Base-by-base conservation (phyloP, 2,329 filamentous ascomycete species). In the Colletotrichum navitas region DNA sequence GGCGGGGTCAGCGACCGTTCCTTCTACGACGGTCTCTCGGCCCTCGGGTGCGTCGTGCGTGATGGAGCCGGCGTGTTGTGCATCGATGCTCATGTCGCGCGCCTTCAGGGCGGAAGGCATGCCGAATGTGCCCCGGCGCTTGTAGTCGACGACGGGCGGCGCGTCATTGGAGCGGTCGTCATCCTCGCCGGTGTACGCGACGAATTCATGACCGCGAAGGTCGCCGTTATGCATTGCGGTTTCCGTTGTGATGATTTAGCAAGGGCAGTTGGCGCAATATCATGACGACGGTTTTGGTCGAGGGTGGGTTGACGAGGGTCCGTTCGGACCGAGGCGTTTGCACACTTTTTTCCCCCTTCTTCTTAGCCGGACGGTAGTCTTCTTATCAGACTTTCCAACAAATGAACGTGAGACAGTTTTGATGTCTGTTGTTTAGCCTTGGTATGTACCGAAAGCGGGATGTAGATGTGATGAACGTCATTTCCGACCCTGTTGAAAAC, bases 11-110 rank as follows among this genome's bases (percentile, higher is more conserved):
- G 79, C 79, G 0, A 78, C 77, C 5, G 83, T 72, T 75, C 87
- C 86, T 68, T 83, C 86, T 68, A 83, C 80, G 32, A 87, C 77
- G 71, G 85, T 83, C 52, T 74, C 79, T 70, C 84, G 86, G 5
- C 74, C 75, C 51, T 70, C 72, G 3, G 79, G 78, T 11, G 75
- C 71, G 41, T 79, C 70, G 71, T 81, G 79, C 24, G 74, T 63
- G 54, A 74, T 63, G 8, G 74, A 72, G 24, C 24, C 41, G 5
- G 16, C 14, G 32, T 41, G 21, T 29, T 18, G 18, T 11, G 39
- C 24, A 4, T 43, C 21, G 39, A 34, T 32, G 49, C 32, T 36
- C 21, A 14, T 54, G 12, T 16, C 14, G 21, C 14, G 1, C 10
- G 16, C 16, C 36, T 24, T 41, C 6, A 24, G 12, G 1, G 26